Conservation (phyloP, 225 moss, liverwort and hornwort genomes). For the Marchantia paleacea region DNA sequence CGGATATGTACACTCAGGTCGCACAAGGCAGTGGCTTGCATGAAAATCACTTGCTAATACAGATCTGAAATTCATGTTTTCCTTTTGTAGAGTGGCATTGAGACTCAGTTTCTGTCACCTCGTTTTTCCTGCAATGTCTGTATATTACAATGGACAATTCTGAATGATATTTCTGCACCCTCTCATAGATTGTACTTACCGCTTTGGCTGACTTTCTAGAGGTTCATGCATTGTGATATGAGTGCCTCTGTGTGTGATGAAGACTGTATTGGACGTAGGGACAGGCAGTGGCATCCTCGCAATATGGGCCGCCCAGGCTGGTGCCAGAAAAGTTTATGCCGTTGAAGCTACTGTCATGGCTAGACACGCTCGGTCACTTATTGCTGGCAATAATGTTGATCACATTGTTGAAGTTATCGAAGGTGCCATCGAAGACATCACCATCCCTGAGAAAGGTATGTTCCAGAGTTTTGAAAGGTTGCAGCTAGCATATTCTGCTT, state of each 20-base stretch:
- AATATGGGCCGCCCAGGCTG: constrained; percentile 95
- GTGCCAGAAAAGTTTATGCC: constrained; percentile 83
- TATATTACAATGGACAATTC: too few relatives aligned
- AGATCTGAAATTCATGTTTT: too few relatives aligned
- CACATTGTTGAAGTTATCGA: constrained; percentile 83
- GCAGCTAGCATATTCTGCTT: not conserved
- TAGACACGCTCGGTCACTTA: constrained; percentile 66
- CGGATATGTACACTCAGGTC: too few relatives aligned
- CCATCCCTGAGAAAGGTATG: constrained; percentile 79
- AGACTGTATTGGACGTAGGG: constrained; percentile 94
- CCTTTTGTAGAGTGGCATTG: too few relatives aligned
- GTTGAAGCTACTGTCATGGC: constrained; percentile 98
- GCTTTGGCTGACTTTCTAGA: not conserved
- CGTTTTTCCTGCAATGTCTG: too few relatives aligned
- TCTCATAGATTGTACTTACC: too few relatives aligned
- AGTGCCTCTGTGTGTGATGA: constrained; percentile 56
- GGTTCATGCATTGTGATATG: constrained; percentile 48
- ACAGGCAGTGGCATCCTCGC: constrained; percentile 93
- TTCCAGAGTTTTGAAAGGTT: not conserved
- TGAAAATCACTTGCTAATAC: too few relatives aligned
- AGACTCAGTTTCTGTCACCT: too few relatives aligned
- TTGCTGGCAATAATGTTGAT: constrained; percentile 67
- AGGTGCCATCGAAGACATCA: constrained; percentile 80
- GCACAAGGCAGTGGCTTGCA: too few relatives aligned
- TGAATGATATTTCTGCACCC: too few relatives aligned